Evolutionary conservation across 2,329 filamentous ascomycete species (phyloP).

Genomic region (Remersonia thermophila): DNA sequence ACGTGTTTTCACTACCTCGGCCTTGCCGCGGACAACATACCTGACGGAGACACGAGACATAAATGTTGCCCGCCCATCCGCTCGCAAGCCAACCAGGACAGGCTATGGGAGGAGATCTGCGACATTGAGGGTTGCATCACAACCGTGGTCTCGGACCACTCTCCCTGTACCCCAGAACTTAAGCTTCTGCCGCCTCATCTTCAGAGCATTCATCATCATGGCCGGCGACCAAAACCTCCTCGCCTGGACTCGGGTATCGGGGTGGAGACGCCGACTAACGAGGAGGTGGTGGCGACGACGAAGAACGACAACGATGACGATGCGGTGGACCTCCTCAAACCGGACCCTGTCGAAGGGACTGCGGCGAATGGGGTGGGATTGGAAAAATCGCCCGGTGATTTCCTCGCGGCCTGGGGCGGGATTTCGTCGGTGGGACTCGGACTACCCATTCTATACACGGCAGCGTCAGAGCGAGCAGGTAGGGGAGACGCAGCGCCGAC

Average conservation of each 20-base stretch:
- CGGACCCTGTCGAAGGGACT: too few species aligned
- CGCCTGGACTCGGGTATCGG: slow-evolving; percentile 39
- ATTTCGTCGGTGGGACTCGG: slow-evolving; percentile 91
- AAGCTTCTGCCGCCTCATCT: slow-evolving; percentile 72
- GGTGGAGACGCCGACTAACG: slow-evolving; percentile 25
- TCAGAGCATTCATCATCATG: slow-evolving; percentile 19
- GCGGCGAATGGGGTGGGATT: too few species aligned
- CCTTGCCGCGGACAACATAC: slow-evolving; percentile 68
- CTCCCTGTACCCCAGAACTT: slow-evolving; percentile 86
- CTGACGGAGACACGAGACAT: slow-evolving; percentile 77
- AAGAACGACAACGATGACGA: slow-evolving; percentile 19
- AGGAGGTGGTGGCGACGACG: not conserved
- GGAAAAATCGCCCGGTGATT: slow-evolving; percentile 50
- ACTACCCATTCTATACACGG: slow-evolving; percentile 78
- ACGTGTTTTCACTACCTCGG: slow-evolving; percentile 94
- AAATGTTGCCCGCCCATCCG: slow-evolving; percentile 94
- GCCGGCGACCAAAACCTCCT: not conserved
- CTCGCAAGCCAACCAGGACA: slow-evolving; percentile 66
- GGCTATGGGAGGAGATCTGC: slow-evolving; percentile 72
- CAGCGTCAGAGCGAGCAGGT: slow-evolving; percentile 49
- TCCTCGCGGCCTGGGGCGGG: slow-evolving; percentile 93
- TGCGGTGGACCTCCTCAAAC: slow-evolving; percentile 16
- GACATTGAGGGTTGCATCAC: slow-evolving; percentile 65
- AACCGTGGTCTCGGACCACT: slow-evolving; percentile 91
- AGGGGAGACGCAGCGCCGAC: slow-evolving; percentile 29